Conservation (phyloP, 768 basidiomycete species). For the Lactarius deliciosus region DNA sequence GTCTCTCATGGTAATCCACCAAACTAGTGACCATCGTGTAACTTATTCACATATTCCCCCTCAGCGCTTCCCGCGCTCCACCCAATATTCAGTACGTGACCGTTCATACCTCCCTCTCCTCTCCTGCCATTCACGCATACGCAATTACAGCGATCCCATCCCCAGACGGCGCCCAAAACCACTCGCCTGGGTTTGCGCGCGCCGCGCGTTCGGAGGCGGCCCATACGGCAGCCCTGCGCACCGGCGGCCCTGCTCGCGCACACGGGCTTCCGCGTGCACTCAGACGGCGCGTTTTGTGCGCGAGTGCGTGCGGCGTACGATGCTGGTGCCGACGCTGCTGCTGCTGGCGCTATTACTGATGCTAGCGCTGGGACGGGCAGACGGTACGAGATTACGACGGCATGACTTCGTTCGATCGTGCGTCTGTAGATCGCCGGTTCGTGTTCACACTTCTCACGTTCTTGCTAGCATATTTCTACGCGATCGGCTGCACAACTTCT, state of each 20-base stretch:
- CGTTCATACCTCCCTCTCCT: background rate
- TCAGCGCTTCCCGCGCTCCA: constrained; percentile 27
- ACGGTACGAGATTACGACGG: background rate
- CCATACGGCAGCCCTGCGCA: constrained; percentile 23
- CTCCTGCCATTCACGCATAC: background rate
- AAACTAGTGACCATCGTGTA: too few species aligned
- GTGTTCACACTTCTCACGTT: background rate
- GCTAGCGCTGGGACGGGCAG: background rate
- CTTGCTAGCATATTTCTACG: background rate
- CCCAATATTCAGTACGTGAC: constrained; percentile 26
- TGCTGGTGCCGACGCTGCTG: background rate
- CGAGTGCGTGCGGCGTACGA: constrained; percentile 26
- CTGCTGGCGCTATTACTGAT: background rate
- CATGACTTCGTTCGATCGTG: background rate
- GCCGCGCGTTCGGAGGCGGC: constrained; percentile 26
- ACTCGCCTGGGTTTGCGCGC: constrained; percentile 26
- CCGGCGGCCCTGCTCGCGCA: constrained; percentile 25
- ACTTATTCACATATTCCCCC: too few species aligned
- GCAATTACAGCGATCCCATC: constrained; percentile 21
- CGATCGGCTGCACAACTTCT: background rate
- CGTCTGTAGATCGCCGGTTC: background rate
- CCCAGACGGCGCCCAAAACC: constrained; percentile 19
- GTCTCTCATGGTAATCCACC: constrained; percentile 28
- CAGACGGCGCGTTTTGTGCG: constrained; percentile 23
- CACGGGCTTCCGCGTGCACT: constrained; percentile 26